Evolutionary conservation across 2,329 filamentous ascomycete species (phyloP).

Genomic region (Penicillium frequentans): DNA sequence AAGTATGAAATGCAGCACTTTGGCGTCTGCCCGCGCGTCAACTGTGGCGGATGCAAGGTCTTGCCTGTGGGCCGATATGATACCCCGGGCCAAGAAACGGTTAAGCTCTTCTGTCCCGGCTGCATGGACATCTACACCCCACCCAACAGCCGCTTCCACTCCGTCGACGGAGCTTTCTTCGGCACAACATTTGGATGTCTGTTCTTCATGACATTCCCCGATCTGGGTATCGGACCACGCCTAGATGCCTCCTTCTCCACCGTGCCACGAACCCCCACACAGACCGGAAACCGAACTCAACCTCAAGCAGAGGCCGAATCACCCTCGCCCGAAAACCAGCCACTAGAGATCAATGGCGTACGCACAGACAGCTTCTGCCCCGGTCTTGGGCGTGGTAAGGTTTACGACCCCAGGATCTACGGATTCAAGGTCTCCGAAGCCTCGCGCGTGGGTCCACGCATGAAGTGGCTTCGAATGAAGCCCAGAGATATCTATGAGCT

Average conservation of each 20-base stretch:
- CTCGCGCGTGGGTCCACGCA: slow-evolving; percentile 84
- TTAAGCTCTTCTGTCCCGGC: slow-evolving; percentile 96
- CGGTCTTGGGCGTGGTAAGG: slow-evolving; percentile 74
- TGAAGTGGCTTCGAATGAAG: slow-evolving; percentile 92
- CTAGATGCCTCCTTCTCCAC: slow-evolving; percentile 50
- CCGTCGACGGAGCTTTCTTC: slow-evolving; percentile 96
- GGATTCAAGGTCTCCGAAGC: slow-evolving; percentile 93
- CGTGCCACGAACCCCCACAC: slow-evolving; percentile 23
- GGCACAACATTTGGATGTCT: slow-evolving; percentile 95
- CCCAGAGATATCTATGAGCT: slow-evolving; percentile 77
- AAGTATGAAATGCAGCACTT: slow-evolving; percentile 98
- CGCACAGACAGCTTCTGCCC: slow-evolving; percentile 84
- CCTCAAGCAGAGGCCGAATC: slow-evolving; percentile 25
- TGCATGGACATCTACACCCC: slow-evolving; percentile 97
- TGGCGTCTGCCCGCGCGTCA: slow-evolving; percentile 88
- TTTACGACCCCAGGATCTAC: slow-evolving; percentile 95
- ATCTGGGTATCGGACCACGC: slow-evolving; percentile 79
- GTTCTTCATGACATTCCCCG: slow-evolving; percentile 98
- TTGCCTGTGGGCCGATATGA: slow-evolving; percentile 92
- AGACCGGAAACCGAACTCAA: slow-evolving; percentile 26
- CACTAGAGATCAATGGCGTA: slow-evolving; percentile 74
- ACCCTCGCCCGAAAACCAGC: slow-evolving; percentile 47
- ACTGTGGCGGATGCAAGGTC: slow-evolving; percentile 86
- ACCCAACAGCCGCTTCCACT: slow-evolving; percentile 95
- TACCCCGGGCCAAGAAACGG: slow-evolving; percentile 92